Evolutionary conservation across 1,139 yeast species (phyloP).

Genomic region (Yarrowia galli): DNA sequence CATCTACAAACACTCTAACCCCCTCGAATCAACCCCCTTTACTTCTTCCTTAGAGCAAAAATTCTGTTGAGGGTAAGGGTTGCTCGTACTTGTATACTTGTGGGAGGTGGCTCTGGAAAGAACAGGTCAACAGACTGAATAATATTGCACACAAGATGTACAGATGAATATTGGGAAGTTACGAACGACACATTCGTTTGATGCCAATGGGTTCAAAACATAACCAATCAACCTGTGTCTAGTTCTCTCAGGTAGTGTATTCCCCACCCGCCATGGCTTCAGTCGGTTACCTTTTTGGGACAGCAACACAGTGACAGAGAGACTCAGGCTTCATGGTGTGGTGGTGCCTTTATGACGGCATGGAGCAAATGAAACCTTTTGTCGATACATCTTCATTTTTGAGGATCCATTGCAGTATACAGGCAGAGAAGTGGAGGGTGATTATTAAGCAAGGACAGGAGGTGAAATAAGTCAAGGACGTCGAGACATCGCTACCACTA

Average conservation of each 20-base stretch:
- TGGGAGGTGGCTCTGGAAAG: background rate
- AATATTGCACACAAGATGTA: background rate
- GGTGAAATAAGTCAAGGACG: background rate
- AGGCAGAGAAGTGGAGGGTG: background rate
- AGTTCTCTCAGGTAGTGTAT: too few species aligned
- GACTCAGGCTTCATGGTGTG: background rate
- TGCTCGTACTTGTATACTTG: background rate
- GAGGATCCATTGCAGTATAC: background rate
- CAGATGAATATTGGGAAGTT: background rate
- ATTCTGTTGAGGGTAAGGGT: slow-evolving; percentile 1
- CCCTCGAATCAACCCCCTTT: background rate
- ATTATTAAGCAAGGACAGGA: background rate
- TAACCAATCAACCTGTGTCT: too few species aligned
- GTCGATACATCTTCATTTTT: background rate
- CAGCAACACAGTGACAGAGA: slow-evolving; percentile 1
- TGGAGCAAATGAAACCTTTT: background rate
- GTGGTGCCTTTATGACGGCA: background rate
- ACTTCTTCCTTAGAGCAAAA: background rate
- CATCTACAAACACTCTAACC: background rate
- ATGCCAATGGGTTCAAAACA: too few species aligned
- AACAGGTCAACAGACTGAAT: slow-evolving; percentile 6
- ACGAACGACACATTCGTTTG: too few species aligned
- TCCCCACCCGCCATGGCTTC: too few species aligned
- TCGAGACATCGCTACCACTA: too few species aligned
- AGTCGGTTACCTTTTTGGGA: slow-evolving; percentile 12